phyloP scores from a whole-genome alignment of 768 basidiomycete genomes.

The Collybiopsis confluens region DNA sequence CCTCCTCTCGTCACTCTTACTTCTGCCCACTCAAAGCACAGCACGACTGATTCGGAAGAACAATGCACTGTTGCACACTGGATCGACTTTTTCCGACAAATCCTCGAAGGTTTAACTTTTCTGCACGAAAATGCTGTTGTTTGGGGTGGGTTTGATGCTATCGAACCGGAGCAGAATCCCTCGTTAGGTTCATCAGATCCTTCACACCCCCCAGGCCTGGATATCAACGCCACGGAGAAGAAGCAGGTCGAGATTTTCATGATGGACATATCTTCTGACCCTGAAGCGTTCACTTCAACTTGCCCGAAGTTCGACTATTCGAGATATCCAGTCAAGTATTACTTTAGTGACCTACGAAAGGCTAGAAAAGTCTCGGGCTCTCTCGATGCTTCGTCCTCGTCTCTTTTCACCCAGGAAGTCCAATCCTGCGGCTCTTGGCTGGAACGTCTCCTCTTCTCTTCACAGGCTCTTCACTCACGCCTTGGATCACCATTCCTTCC shows the following conservation, averaged over 20 bases:
- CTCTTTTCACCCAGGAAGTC: slow-evolving; percentile 2
- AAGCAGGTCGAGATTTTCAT: slow-evolving; percentile 7
- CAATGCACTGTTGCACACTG: slow-evolving; percentile 37
- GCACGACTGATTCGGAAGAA: neutral
- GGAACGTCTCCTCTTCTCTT: neutral
- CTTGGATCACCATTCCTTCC: slow-evolving; percentile 41
- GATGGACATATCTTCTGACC: slow-evolving; percentile 14
- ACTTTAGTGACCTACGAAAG: slow-evolving; percentile 24
- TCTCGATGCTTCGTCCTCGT: slow-evolving; percentile 9
- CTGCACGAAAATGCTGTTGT: slow-evolving; percentile 36
- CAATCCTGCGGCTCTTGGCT: neutral
- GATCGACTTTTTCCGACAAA: slow-evolving; percentile 47
- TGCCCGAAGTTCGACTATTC: slow-evolving; percentile 28
- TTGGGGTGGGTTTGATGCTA: slow-evolving; percentile 31
- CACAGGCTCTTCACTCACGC: neutral
- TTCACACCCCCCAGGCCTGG: slow-evolving; percentile 16
- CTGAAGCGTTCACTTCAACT: slow-evolving; percentile 8
- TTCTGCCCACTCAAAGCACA: slow-evolving; percentile 26
- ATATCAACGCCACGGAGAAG: slow-evolving; percentile 7
- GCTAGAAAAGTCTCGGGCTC: slow-evolving; percentile 16
- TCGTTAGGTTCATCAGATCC: slow-evolving; percentile 14
- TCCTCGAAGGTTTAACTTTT: slow-evolving; percentile 47
- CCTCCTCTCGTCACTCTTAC: slow-evolving; percentile 28
- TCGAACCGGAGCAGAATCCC: neutral
- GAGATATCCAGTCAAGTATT: slow-evolving; percentile 26